Base-by-base conservation (phyloP, 495 filamentous ascomycete genomes). In the Hypoxylon subgilvum region DNA sequence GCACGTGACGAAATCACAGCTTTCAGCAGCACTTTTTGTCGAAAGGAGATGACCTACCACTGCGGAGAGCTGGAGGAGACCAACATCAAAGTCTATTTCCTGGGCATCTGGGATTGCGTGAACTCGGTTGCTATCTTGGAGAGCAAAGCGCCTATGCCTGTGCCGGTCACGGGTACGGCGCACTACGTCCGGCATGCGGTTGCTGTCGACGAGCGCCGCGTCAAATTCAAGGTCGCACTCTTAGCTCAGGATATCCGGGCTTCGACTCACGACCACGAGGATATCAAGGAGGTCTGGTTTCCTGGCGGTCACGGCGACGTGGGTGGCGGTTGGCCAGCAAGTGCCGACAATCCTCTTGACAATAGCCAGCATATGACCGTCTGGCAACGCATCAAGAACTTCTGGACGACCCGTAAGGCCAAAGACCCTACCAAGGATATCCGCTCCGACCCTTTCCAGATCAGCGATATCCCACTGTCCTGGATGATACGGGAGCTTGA, bases 61-160 rank as follows among this genome's bases (percentile, higher is more conserved):
- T 40, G 57, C 12, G 54, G 50, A 1, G 30, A 56, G 21, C n/a
- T 47, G 2, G 51, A 65, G 23, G 66, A 66, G 9, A 52, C n/a
- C n/a, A 68, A 68, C 14, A 63, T 69, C 32, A 69, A 67, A 36
- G 65, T 67, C 17, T 64, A 53, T 34, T 79, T 79, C 52, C 70
- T 78, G 8, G 76, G 76, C 1, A 61, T 79, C 19, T 79, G 76
- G 53, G 76, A 81, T 55, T 73, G 68, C 34, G 77, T 81, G 14
- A 76, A 74, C 52, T 76, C 71, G 6, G 72, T 79, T 2, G 44
- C 67, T 47, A 25, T 70, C 61, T 4, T 74, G 13, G 64, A 66
- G 50, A 34, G 58, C 21, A 61, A 60, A 22, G 41, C 63, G 50
- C 88, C 88, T 52, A 82, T 84, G 21, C 57, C 61, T 3, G 52